Percentiles rank a stretch among this genome's conserved stretches.
These are phyloP conservation scores for Corymbia citriodora DNA, from an alignment of 441 rosid genomes.

Conservation along the genomic window DNA sequence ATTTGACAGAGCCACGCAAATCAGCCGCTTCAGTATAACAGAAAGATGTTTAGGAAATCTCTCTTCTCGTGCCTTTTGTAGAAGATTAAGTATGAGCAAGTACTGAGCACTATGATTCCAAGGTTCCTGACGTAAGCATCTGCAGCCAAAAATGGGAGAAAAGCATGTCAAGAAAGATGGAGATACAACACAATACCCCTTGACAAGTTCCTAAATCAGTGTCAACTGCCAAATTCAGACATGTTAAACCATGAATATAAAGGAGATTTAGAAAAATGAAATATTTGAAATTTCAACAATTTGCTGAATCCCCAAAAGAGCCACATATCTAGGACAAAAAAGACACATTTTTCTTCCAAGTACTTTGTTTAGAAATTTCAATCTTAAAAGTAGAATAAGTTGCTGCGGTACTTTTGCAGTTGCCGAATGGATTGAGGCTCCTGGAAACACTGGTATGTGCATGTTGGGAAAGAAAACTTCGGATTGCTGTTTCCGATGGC, in stretches of 20 bases:
- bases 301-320: neutral
- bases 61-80: conserved; percentile 89
- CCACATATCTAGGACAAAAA: neutral
- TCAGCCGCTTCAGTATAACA: conserved; percentile 39
- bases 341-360: neutral
- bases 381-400: neutral
- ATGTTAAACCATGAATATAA: neutral
- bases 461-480: conserved; percentile 75
- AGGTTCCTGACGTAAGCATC: conserved; percentile 73
- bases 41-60: conserved; percentile 68
- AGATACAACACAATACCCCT: neutral
- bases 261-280: neutral
- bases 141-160: conserved; percentile 31
- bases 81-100: conserved; percentile 72
- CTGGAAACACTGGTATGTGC: conserved; percentile 46
- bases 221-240: neutral
- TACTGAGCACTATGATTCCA: conserved; percentile 66
- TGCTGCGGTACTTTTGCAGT: conserved; percentile 53
- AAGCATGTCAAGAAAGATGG: neutral
- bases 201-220: neutral
- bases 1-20: conserved; percentile 49
- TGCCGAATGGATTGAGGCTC: conserved; percentile 51
- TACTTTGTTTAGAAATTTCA: neutral
- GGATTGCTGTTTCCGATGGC: conserved; percentile 59
- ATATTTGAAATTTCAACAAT: neutral